A percentile compares a stretch with the other conserved stretches of the same genome.
Conservation (phyloP, 257 asterid genomes). For the Ballota nigra region DNA sequence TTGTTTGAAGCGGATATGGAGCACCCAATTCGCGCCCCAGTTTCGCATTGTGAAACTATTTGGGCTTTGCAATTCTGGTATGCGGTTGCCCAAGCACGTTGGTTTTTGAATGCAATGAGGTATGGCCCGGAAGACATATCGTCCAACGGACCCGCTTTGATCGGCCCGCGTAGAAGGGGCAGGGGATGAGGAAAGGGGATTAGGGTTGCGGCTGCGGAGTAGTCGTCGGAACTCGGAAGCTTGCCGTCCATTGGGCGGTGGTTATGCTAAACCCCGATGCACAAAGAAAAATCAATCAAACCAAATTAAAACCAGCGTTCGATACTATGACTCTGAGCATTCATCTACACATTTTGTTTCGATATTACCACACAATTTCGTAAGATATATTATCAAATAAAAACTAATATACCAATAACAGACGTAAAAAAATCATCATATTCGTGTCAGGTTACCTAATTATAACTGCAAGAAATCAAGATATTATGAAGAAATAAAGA, state of each 20-base stretch:
- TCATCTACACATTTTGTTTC: too few relatives aligned
- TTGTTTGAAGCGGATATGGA: constrained; percentile 77
- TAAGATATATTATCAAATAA: too few relatives aligned
- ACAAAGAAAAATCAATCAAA: neutral
- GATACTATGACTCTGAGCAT: too few relatives aligned
- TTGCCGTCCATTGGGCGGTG: constrained; percentile 32
- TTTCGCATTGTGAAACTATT: constrained; percentile 65
- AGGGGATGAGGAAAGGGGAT: constrained; percentile 51
- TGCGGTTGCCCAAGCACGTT: constrained; percentile 60
- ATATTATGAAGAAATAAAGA: too few relatives aligned
- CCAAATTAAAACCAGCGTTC: too few relatives aligned
- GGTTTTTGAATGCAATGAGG: constrained; percentile 67
- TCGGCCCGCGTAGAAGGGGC: constrained; percentile 74
- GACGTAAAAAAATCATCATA: too few relatives aligned
- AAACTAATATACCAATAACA: too few relatives aligned
- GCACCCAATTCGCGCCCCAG: constrained; percentile 86
- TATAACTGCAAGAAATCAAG: too few relatives aligned
- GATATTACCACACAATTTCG: too few relatives aligned
- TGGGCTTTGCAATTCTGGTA: constrained; percentile 50
- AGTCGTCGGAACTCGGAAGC: constrained; percentile 49
- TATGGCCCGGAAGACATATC: constrained; percentile 53
- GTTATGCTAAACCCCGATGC: neutral
- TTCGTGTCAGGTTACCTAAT: too few relatives aligned
- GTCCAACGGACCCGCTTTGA: constrained; percentile 47
- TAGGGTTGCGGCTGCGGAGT: constrained; percentile 61